Conservation (phyloP, 129 eudicot genomes). For the Daucus carota region DH1_v3.0 NC_030383.2:62105501-62106000, state of each 20-base stretch:
- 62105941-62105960: too few species aligned
- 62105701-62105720: background rate
- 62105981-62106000: too few species aligned
- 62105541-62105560: background rate
- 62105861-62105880: background rate
- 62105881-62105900: too few species aligned
- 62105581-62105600: background rate
- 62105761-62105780: slow-evolving; percentile 14
- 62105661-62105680: slow-evolving; percentile 12
- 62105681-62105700: slow-evolving; percentile 8
- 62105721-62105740: background rate
- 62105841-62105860: background rate
- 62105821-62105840: background rate
- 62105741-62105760: background rate
- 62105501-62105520: too few species aligned
- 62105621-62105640: slow-evolving; percentile 13
- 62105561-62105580: background rate
- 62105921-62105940: too few species aligned
- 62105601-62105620: background rate
- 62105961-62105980: too few species aligned
- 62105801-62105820: background rate
- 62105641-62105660: background rate
- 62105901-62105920: too few species aligned
- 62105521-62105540: background rate
- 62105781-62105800: background rate